A percentile compares a stretch with the other conserved stretches of the same genome.
These are phyloP conservation scores for Talaromyces albobiverticillius DNA, from an alignment of 2,329 filamentous ascomycete genomes.

Conservation along the genomic window DNA sequence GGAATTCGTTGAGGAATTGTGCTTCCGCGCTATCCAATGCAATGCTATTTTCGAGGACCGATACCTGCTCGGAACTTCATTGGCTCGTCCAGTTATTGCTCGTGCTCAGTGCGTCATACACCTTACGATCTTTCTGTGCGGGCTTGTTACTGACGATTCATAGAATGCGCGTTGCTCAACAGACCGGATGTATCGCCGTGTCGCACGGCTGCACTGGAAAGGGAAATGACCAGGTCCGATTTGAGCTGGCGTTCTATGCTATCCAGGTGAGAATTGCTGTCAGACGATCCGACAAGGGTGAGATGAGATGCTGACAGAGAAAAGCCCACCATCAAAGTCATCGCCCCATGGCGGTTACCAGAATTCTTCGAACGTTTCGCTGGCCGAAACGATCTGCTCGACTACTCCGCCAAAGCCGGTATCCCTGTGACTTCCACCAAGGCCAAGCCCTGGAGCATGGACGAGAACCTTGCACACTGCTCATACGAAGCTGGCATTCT, in stretches of 20 bases:
- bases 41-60: slow-evolving; percentile 66
- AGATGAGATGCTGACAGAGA: neutral
- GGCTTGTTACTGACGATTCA: neutral
- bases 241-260: slow-evolving; percentile 51
- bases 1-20: slow-evolving; percentile 77
- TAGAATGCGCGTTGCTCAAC: slow-evolving; percentile 34
- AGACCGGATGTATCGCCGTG: slow-evolving; percentile 42
- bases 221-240: slow-evolving; percentile 50
- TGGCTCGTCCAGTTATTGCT: slow-evolving; percentile 48
- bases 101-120: slow-evolving; percentile 33
- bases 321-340: slow-evolving; percentile 45
- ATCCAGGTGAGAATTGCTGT: slow-evolving; percentile 26
- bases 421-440: slow-evolving; percentile 50
- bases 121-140: neutral
- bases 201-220: slow-evolving; percentile 48
- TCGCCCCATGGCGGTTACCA: slow-evolving; percentile 49
- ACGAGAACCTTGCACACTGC: slow-evolving; percentile 59
- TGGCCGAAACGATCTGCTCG: slow-evolving; percentile 49
- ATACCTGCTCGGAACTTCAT: slow-evolving; percentile 30
- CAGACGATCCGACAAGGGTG: neutral
- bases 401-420: slow-evolving; percentile 46
- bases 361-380: slow-evolving; percentile 49
- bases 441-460: slow-evolving; percentile 22
- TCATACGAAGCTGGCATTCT: slow-evolving; percentile 75
- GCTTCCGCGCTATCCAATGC: slow-evolving; percentile 73